Base-by-base conservation (phyloP, 192 early-diverging fungal species). In the Glomus cerebriforme region DNA sequence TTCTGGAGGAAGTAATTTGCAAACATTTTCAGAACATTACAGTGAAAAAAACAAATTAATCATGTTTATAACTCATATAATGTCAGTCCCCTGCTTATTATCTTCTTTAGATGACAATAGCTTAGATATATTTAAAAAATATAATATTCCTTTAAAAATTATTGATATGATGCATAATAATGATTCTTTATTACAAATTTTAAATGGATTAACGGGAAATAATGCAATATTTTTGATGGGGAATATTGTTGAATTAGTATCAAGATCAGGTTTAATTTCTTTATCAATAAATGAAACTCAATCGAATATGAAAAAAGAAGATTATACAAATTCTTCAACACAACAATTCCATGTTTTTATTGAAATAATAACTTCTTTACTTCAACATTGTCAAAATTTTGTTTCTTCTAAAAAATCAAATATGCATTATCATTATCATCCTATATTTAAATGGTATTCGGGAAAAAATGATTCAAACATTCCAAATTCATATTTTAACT, bases 21-120 rank as follows among this genome's bases (percentile, higher is more conserved):
- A 54, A 54, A 19, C 47, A 54, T 54, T 19, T 22, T 17, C 47
- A 54, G 47, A 85, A 73, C 79, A 76, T 71, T 82, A 81, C 26
- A 65, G 79, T 59, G 45, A 79, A 64, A 82, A 80, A 29, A 79
- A 85, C 19, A 81, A 82, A 3, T 79, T 80, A 49, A 85, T 79
- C 1, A 65, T 65, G 7, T 81, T 85, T 22, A 75, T 79, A 37
- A 81, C 79, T 32, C 58, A 81, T 39, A 79, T 85, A 54, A 32
- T 85, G 15, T 77, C 79, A 0, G 60, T 75, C 2, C 79, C 81
- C 22, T 66, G 82, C 19, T 79, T 85, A 70, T 27, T 79, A 32
- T 73, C 78, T 9, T 70, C 62, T 31, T 69, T 85, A 45, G 81
- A 85, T 62, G 79, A 81, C 7, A 65, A 76, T 24, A 81, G 81